Evolutionary conservation across 768 basidiomycete species (phyloP), one percentile per base, ranked within the genome.

Genomic region (Atractiella rhizophila): DNA sequence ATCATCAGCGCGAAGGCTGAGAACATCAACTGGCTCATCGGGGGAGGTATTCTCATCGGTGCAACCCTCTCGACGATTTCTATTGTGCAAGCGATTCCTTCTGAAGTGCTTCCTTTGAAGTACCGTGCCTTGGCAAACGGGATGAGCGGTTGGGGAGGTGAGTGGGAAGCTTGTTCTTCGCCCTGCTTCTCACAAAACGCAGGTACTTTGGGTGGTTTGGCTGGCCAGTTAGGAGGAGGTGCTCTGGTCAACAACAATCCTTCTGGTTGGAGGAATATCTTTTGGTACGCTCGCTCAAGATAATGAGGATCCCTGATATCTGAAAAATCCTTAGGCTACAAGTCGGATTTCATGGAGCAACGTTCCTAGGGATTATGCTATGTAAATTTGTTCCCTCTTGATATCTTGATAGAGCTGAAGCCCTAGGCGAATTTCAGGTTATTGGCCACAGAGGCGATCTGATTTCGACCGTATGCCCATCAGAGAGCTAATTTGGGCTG

Each of bases 61-160:
- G 24, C 32, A 5, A 40, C 44, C 5, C 31, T 45, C 21, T 23
- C 44, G 29, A 45, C 44, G 5, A 45, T 45, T 28, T n/a, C 29
- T 18, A 45, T 45, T 33, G 44, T 45, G 21, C 44, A 45, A 31
- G 38, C 39, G n/a, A 45, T 45, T 19, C 44, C 44, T 21, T 29
- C 27, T 27, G 44, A 45, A 28, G 39, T 45, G 21, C 20, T 45
- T 15, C 44, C 44, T 8, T 19, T 45, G 24, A 39, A 40, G 32
- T 45, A 45, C 39, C 28, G 44, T 16, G 38, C 38, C 7, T 39
- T 45, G 24, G 44, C 44, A 12, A 45, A 45, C 31, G 44, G 44
- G 25, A 37, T 42, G 30, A 33, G 35, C 21, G 39, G 34, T 33
- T 13, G 39, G 8, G 44, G 28, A 18, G 44, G 44, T 9, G 43